Evolutionary conservation across 805 yeast species (phyloP).

Genomic region (Spathaspora sp.): DNA sequence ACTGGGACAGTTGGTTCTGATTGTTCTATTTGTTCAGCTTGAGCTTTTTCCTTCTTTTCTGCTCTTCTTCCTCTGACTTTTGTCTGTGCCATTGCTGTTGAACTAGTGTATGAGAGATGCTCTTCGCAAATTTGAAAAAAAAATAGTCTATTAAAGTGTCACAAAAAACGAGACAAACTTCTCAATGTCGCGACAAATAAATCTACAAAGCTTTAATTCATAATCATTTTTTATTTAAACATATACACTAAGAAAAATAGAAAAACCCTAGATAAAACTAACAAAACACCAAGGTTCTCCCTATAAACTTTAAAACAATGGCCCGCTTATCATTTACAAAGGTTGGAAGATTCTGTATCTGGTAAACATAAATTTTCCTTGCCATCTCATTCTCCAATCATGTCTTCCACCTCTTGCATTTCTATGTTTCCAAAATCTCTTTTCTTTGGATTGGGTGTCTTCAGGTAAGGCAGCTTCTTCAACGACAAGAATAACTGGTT

Average conservation of each 20-base stretch:
- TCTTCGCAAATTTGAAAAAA: neutral
- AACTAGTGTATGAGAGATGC: neutral
- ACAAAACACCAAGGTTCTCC: neutral
- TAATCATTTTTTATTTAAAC: neutral
- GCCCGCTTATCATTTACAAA: neutral
- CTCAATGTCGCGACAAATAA: no score
- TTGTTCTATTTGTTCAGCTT: neutral
- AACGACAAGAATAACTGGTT: constrained; percentile 1
- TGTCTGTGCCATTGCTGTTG: constrained; percentile 12
- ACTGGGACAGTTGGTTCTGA: neutral
- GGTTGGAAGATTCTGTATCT: neutral
- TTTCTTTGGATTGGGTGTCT: neutral
- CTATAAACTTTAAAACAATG: neutral
- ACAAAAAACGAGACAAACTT: neutral
- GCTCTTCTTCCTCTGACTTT: constrained; percentile 44
- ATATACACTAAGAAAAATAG: neutral
- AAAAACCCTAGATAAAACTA: neutral
- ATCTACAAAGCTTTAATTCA: neutral
- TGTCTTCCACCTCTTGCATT: no score
- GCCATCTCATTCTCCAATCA: neutral
- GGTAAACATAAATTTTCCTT: neutral
- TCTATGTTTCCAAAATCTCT: neutral
- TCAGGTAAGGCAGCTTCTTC: neutral
- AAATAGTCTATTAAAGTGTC: neutral
- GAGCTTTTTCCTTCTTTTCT: constrained; percentile 24